Evolutionary conservation across 176 grass and related monocot genomes (phyloP).

Genomic region (Thinopyrum elongatum): DNA sequence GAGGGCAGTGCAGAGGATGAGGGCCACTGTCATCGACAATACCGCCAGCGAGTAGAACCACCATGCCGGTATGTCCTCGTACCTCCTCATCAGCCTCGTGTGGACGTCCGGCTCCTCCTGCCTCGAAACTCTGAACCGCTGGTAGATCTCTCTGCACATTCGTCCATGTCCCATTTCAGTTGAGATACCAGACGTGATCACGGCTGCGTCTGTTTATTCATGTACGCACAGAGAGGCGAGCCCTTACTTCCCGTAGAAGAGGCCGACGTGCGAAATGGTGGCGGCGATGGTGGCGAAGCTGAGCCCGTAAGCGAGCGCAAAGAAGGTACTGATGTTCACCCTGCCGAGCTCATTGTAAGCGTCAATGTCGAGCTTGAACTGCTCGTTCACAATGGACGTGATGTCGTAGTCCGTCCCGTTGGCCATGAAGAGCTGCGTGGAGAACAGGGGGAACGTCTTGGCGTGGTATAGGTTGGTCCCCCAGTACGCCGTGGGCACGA

Average conservation of each 20-base stretch:
- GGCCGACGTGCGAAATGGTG: slow-evolving; percentile 63
- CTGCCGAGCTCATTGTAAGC: slow-evolving; percentile 41
- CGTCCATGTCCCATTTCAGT: neutral
- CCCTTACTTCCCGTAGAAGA: slow-evolving; percentile 81
- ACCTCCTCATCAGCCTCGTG: slow-evolving; percentile 68
- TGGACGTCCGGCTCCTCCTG: slow-evolving; percentile 63
- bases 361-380: slow-evolving; percentile 49
- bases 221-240: neutral
- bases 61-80: slow-evolving; percentile 71
- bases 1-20: slow-evolving; percentile 67
- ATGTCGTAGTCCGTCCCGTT: slow-evolving; percentile 56
- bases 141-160: slow-evolving; percentile 65
- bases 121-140: slow-evolving; percentile 51
- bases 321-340: slow-evolving; percentile 77
- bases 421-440: slow-evolving; percentile 60
- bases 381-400: slow-evolving; percentile 43
- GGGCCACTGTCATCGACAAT: slow-evolving; percentile 33
- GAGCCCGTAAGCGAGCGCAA: slow-evolving; percentile 61
- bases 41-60: slow-evolving; percentile 75
- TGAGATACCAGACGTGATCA: neutral
- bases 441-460: slow-evolving; percentile 83
- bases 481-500: slow-evolving; percentile 62
- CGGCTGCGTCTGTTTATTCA: neutral
- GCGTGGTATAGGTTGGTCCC: slow-evolving; percentile 55
- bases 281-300: slow-evolving; percentile 70